phyloP scores from a whole-genome alignment of 257 asterid genomes.

The Scutellaria barbata region DNA sequence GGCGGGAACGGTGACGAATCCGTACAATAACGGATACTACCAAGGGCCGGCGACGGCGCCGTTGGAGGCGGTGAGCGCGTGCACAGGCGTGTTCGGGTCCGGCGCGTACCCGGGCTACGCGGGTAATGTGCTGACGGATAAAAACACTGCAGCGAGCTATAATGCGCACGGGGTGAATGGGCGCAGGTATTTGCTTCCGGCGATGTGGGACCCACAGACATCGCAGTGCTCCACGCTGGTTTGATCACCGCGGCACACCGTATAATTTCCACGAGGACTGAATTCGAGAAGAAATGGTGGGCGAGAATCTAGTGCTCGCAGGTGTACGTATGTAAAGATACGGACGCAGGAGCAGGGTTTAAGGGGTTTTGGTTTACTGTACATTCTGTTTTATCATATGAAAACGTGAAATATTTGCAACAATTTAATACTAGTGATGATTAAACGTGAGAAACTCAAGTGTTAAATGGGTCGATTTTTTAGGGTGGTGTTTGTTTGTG shows the following conservation, averaged over 20 bases:
- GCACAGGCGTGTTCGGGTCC: constrained; percentile 73
- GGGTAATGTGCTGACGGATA: constrained; percentile 58
- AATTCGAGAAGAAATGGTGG: background rate
- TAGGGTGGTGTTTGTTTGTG: too few species aligned
- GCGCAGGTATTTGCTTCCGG: constrained; percentile 67
- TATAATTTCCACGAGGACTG: too few species aligned
- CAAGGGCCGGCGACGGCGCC: constrained; percentile 81
- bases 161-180: constrained; percentile 74
- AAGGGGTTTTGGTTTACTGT: constrained; percentile 16
- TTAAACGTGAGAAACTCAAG: background rate
- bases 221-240: constrained; percentile 68
- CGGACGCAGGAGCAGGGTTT: constrained; percentile 18
- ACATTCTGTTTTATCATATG: constrained; percentile 32
- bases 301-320: constrained; percentile 28
- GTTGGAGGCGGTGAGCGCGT: constrained; percentile 79
- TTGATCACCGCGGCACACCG: constrained; percentile 31
- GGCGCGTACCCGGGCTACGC: constrained; percentile 81
- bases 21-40: constrained; percentile 68
- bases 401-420: constrained; percentile 30
- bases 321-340: constrained; percentile 47
- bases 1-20: constrained; percentile 83
- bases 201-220: constrained; percentile 79
- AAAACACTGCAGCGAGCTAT: constrained; percentile 62
- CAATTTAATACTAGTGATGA: background rate
- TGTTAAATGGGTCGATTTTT: background rate